Evolutionary conservation across 495 filamentous ascomycete species (phyloP).

Genomic region (Podospora pseudopauciseta): DNA sequence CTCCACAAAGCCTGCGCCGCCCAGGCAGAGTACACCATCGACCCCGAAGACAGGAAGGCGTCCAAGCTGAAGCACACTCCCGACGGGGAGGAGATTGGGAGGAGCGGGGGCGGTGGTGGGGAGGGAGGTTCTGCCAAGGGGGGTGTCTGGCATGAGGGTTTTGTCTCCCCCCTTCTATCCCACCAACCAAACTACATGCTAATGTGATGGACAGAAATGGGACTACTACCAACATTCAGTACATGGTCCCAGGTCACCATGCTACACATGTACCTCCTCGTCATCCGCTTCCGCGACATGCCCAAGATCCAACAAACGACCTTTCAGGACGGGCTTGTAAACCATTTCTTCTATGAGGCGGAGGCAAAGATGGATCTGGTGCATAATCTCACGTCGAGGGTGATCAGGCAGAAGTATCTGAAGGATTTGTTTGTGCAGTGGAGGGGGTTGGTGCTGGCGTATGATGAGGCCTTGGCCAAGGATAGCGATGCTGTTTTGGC

Average conservation of each 20-base stretch:
- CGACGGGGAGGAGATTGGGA: conserved; percentile 73
- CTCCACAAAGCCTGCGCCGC: conserved; percentile 72
- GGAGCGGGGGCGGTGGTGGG: conserved; percentile 78
- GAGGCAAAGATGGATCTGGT: conserved; percentile 75
- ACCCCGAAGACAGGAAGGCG: conserved; percentile 52
- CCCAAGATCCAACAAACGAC: conserved; percentile 48
- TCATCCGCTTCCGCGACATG: conserved; percentile 77
- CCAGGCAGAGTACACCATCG: conserved; percentile 72
- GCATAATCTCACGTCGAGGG: conserved; percentile 63
- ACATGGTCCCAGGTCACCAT: conserved; percentile 96
- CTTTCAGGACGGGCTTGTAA: conserved; percentile 55
- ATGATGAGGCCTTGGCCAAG: conserved; percentile 81
- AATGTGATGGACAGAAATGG: conserved; percentile 28
- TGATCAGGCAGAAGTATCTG: conserved; percentile 75
- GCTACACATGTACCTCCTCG: conserved; percentile 89
- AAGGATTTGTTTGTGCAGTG: conserved; percentile 92
- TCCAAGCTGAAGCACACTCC: conserved; percentile 59
- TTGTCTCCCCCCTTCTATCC: conserved; percentile 27
- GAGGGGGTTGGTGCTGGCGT: conserved; percentile 75
- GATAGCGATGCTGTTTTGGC: conserved; percentile 77
- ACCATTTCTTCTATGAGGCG: conserved; percentile 90
- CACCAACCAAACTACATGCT: neutral
- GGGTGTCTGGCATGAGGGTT: conserved; percentile 83
- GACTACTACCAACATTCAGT: conserved; percentile 76
- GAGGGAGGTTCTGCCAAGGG: conserved; percentile 57